A percentile compares a stretch with the other conserved stretches of the same genome.
Conservation (phyloP, 2,329 filamentous ascomycete species). For the Penicillium verrucosum region DNA sequence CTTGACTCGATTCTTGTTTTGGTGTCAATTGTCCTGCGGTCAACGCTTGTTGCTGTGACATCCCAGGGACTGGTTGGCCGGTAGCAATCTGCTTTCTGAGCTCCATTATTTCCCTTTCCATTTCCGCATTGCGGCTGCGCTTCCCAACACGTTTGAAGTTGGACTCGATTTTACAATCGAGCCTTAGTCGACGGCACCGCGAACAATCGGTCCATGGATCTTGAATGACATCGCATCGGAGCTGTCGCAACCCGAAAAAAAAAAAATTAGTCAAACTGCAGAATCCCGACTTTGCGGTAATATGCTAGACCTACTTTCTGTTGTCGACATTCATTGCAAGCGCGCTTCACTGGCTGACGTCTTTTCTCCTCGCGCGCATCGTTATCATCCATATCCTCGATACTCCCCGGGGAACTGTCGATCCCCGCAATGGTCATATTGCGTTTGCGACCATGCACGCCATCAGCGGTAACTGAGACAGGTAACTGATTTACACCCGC, state of each 20-base stretch:
- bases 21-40: conserved; percentile 29
- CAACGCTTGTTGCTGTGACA: conserved; percentile 24
- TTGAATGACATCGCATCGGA: conserved; percentile 65
- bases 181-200: conserved; percentile 60
- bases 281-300: background rate
- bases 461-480: conserved; percentile 30
- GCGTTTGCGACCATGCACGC: conserved; percentile 40
- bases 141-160: conserved; percentile 68
- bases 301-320: conserved; percentile 54
- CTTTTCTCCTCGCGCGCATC: conserved; percentile 44
- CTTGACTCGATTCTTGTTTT: conserved; percentile 38
- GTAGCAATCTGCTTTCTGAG: conserved; percentile 48
- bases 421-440: conserved; percentile 44
- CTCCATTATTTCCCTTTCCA: conserved; percentile 58
- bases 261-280: conserved; percentile 7
- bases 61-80: conserved; percentile 22
- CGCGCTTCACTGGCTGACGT: conserved; percentile 55
- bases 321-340: conserved; percentile 67
- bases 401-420: conserved; percentile 48
- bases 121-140: conserved; percentile 62
- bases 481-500: conserved; percentile 33
- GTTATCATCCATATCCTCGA: conserved; percentile 45
- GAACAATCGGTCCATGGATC: conserved; percentile 62
- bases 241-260: conserved; percentile 41
- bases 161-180: conserved; percentile 64